A percentile compares a stretch with the other conserved stretches of the same genome.
phyloP scores from a whole-genome alignment of 331 rosid genomes.

The Rhamnella rubrinervis region DNA sequence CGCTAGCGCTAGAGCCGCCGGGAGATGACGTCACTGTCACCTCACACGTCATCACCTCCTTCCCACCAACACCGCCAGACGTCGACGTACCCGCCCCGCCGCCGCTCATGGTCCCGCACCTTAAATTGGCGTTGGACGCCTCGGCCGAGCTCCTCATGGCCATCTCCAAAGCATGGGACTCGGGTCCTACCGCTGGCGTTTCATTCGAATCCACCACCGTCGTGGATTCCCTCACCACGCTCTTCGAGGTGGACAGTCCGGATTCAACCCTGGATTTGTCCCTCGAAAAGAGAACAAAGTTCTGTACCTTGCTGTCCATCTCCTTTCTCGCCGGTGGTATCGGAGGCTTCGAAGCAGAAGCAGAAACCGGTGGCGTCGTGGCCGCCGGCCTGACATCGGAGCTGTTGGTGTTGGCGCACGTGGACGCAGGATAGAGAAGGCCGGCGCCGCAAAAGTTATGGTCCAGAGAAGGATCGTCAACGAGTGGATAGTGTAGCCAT shows the following conservation, averaged over 20 bases:
- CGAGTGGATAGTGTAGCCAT: conserved; percentile 76
- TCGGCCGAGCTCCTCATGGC: conserved; percentile 29
- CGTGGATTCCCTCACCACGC: conserved; percentile 40
- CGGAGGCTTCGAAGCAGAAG: conserved; percentile 42
- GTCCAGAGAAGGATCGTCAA: conserved; percentile 51
- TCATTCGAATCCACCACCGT: conserved; percentile 74
- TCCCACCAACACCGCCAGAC: conserved; percentile 23
- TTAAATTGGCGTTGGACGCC: conserved; percentile 17
- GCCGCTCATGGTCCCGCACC: neutral
- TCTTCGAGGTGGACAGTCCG: conserved; percentile 39
- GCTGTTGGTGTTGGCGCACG: conserved; percentile 8
- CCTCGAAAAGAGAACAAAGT: conserved; percentile 43
- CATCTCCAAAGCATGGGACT: conserved; percentile 34
- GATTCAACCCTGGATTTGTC: conserved; percentile 32
- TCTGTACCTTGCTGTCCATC: conserved; percentile 26
- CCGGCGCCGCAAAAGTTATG: conserved; percentile 50
- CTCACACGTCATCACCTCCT: conserved; percentile 44
- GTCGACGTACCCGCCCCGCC: conserved; percentile 30
- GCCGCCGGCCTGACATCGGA: conserved; percentile 30
- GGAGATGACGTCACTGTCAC: conserved; percentile 54
- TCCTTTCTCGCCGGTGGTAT: conserved; percentile 43
- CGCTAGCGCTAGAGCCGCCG: conserved; percentile 52
- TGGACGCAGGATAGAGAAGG: conserved; percentile 37
- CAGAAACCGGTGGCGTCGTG: neutral
- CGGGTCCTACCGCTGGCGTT: conserved; percentile 44